Evolutionary conservation across 208 protist genomes (phyloP).

Genomic region (Leishmania gerbilli): DNA sequence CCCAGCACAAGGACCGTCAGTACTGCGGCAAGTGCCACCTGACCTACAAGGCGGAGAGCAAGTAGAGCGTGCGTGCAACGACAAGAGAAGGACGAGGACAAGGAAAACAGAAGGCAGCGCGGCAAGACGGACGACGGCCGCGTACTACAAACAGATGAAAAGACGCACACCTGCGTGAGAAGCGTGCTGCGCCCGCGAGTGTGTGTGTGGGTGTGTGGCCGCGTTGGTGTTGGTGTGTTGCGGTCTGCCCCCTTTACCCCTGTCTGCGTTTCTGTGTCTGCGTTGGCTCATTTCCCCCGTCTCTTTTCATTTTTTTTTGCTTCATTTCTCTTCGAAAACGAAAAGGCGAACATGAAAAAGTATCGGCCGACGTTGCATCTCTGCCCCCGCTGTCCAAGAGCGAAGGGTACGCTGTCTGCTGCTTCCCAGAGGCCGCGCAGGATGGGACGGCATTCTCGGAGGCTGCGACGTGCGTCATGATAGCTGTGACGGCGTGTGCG

Average conservation of each 20-base stretch:
- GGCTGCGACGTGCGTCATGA: background rate
- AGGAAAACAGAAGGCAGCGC: background rate
- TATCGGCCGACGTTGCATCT: background rate
- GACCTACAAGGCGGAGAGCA: slow-evolving; percentile 86
- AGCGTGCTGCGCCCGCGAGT: too few relatives aligned
- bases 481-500: background rate
- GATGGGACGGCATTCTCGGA: background rate
- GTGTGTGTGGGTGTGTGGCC: background rate
- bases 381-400: background rate
- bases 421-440: background rate
- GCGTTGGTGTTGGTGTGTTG: background rate
- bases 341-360: background rate
- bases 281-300: background rate
- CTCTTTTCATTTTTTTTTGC: background rate
- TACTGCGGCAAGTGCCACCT: slow-evolving; percentile 99
- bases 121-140: background rate
- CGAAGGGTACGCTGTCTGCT: background rate
- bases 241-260: background rate
- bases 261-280: background rate
- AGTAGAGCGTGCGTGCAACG: background rate
- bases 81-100: background rate
- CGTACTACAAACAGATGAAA: background rate
- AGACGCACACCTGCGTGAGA: background rate
- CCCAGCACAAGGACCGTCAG: slow-evolving; percentile 97
- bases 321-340: slow-evolving; percentile 1